Evolutionary conservation across 352 stramenopile species (phyloP).

Genomic region (Hyaloperonospora arabidopsidis): DNA sequence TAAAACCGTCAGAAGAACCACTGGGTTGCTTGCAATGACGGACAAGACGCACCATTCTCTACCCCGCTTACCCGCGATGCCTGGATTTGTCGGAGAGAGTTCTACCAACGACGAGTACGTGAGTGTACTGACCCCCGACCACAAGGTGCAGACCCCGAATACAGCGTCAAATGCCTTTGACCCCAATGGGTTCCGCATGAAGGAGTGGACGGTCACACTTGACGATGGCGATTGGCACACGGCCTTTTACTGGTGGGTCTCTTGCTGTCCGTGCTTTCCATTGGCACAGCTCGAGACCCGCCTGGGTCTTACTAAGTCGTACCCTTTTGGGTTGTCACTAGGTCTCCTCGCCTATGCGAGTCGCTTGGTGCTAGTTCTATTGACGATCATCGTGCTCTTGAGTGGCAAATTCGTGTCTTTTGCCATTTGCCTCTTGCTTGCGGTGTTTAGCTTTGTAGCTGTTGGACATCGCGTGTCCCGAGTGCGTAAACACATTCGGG

Average conservation of each 20-base stretch:
- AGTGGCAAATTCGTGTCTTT: slow-evolving; percentile 14
- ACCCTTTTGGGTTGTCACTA: slow-evolving; percentile 10
- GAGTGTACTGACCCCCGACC: slow-evolving; percentile 31
- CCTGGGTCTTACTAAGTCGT: slow-evolving; percentile 23
- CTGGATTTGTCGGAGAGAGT: slow-evolving; percentile 19
- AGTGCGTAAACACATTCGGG: slow-evolving; percentile 24
- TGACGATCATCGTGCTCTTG: slow-evolving; percentile 17
- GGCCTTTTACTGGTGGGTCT: slow-evolving; percentile 31
- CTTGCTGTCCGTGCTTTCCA: slow-evolving; percentile 29
- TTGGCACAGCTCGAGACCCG: slow-evolving; percentile 30
- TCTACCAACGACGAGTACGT: slow-evolving; percentile 30
- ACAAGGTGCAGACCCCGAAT: slow-evolving; percentile 15
- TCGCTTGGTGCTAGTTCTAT: slow-evolving; percentile 19
- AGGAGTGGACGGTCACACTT: slow-evolving; percentile 25
- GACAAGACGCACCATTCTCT: too few relatives aligned
- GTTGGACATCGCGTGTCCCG: slow-evolving; percentile 24
- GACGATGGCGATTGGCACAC: slow-evolving; percentile 23
- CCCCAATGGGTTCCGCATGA: slow-evolving; percentile 30
- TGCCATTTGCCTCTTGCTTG: slow-evolving; percentile 15
- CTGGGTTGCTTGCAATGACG: too few relatives aligned
- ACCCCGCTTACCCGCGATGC: neutral
- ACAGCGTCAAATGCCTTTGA: slow-evolving; percentile 20
- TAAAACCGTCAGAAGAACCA: too few relatives aligned
- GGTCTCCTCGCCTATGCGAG: slow-evolving; percentile 19
- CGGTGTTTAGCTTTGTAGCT: slow-evolving; percentile 12